Evolutionary conservation across 768 basidiomycete genomes (phyloP), one percentile per base, ranked within the genome.

Genomic region (Auricularia heimuer): DNA sequence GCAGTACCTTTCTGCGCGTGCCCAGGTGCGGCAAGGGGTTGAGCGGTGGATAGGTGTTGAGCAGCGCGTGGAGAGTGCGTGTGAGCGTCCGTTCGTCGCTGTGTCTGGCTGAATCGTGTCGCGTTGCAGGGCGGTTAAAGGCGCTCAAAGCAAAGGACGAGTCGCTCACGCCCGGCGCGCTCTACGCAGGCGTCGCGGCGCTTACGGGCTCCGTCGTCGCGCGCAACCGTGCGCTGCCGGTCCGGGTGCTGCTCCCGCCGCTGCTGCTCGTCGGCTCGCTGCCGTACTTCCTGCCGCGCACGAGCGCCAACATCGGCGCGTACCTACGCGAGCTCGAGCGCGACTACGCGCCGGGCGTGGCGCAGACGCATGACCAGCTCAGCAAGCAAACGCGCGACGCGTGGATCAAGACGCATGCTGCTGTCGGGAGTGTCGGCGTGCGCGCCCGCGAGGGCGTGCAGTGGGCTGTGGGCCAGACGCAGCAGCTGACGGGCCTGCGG

Each of bases 161-260:
- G 76, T 79, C 87, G 1, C 83, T 97, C 35, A 93, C 88, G 10
- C 95, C 95, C 1, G 92, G 90, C n/a, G 71, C 89, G 3, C 86
- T 98, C 63, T 98, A 96, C 78, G 88, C 92, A 58, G 92, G 93
- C 61, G 83, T 98, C 61, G 86, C 92, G 2, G 86, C 92, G 14
- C 85, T 98, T 61, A 89, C 90, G 3, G 92, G 90, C 1, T 94
- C 94, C 65, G 88, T 98, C 70, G 69, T 98, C 64, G 85, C 90
- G 0, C 88, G 94, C 54, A 89, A 88, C 69, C 86, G 94, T 67
- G 72, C 78, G 63, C 76, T 94, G 63, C 80, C 86, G 37, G 76
- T 85, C 4, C 89, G 96, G 21, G 69, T 89, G 62, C 67, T 89
- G 56, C 81, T 94, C 14, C 96, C 96, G 0, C 90, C 95, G 0